Base-by-base conservation (phyloP, 108 stramenopile genomes). In the Pelagomonas calceolata region DNA sequence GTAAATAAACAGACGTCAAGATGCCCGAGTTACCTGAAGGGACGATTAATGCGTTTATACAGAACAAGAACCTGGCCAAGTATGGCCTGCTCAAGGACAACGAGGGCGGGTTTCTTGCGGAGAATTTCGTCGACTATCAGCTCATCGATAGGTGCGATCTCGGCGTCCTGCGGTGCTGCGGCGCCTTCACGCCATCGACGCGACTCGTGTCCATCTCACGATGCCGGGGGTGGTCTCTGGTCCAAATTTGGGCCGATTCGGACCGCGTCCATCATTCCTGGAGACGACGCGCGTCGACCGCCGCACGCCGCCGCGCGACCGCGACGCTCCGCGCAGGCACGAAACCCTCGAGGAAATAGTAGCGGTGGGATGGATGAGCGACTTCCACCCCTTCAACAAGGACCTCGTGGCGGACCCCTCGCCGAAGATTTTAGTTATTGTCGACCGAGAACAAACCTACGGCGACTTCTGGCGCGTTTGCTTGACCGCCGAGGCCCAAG, bases 361-460 rank as follows among this genome's bases (percentile, higher is more conserved):
- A 18, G 66, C 51, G 39, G 60, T 75, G 15, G 82, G 82, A 30
- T 79, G 82, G 63, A 82, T 82, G 80, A 70, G 73, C 30, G 84
- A 84, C 74, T 84, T 82, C 75, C 74, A 83, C 67, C 76, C 74
- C 33, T 73, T 77, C 33, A 80, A 79, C 77, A 73, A 75, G 16
- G 64, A 79, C 26, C 36, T 83, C 35, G 81, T 80, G 14, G 66
- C 74, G 4, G 51, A 60, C 21, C 1, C 3, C 7, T 77, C 43
- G n/a, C 81, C 82, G 39, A 71, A 77, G 68, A 69, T 82, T 31
- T 32, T 80, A 43, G 60, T 83, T 30, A 36, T 79, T 0, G 72
- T 34, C 33, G 82, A 83, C 69, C 67, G 63, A 4, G 30, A 76
- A 17, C 64, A 81, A 45, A 68, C 73, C 21, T 83, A 82, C 72